phyloP scores from a whole-genome alignment of 1,284 basidiomycete genomes.

The Neonothopanus nambi region DNA sequence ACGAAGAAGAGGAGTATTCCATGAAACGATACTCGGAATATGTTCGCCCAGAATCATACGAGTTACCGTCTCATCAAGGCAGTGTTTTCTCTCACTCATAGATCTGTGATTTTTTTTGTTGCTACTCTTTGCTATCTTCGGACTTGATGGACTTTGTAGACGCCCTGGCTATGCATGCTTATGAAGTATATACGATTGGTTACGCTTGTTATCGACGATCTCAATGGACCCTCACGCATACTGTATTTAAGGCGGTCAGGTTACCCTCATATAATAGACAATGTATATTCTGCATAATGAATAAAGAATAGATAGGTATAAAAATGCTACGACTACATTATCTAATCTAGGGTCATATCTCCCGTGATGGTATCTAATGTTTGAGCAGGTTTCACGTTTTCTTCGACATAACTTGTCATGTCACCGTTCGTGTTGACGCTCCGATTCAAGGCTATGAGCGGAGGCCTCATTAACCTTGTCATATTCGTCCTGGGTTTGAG shows the following conservation, averaged over 20 bases:
- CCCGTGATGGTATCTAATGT: constrained; percentile 30
- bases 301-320: background rate
- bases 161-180: too few species aligned
- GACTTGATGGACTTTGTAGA: too few species aligned
- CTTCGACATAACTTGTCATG: too few species aligned
- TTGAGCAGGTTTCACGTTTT: constrained; percentile 19
- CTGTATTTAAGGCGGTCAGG: background rate
- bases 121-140: too few species aligned
- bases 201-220: too few species aligned
- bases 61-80: constrained; percentile 10
- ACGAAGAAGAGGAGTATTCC: constrained; percentile 23
- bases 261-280: too few species aligned
- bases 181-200: too few species aligned
- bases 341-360: constrained; percentile 64
- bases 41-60: constrained; percentile 15
- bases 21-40: constrained; percentile 6
- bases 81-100: background rate
- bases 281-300: background rate
- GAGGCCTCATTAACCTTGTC: constrained; percentile 59
- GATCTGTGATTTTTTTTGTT: too few species aligned
- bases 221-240: background rate
- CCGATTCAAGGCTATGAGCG: constrained; percentile 48
- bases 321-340: constrained; percentile 33
- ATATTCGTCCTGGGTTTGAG: constrained; percentile 62
- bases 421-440: too few species aligned